Evolutionary conservation across 352 stramenopile species (phyloP).

Genomic region (Globisporangium heterothallicum): DNA sequence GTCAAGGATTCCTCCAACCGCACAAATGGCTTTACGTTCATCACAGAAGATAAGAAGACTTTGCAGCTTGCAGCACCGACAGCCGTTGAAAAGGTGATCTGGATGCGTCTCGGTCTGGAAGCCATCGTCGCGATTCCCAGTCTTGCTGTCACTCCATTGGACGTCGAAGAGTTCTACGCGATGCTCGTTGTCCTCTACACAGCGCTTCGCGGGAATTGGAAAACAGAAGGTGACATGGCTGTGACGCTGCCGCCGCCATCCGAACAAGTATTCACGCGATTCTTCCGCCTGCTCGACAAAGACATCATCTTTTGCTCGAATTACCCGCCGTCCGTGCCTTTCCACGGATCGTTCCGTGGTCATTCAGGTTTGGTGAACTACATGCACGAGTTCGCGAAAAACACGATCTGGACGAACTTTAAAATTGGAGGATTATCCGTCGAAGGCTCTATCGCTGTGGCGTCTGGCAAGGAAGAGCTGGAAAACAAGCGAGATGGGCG

Average conservation of each 20-base stretch:
- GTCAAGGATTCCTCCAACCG: constrained; percentile 82
- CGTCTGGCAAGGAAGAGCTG: constrained; percentile 80
- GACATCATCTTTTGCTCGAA: constrained; percentile 87
- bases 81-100: constrained; percentile 82
- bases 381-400: constrained; percentile 73
- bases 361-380: constrained; percentile 67
- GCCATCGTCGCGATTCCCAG: constrained; percentile 82
- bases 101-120: constrained; percentile 81
- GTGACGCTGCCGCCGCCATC: constrained; percentile 81
- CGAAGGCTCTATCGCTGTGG: constrained; percentile 81
- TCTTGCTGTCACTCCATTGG: constrained; percentile 67
- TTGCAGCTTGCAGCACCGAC: constrained; percentile 72
- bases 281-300: constrained; percentile 82
- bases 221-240: constrained; percentile 83
- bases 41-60: constrained; percentile 84
- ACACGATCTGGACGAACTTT: constrained; percentile 84
- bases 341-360: constrained; percentile 77
- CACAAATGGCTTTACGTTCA: constrained; percentile 84
- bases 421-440: constrained; percentile 80
- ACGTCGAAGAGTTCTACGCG: constrained; percentile 88
- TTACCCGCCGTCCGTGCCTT: constrained; percentile 84
- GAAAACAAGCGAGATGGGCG: constrained; percentile 79
- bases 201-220: constrained; percentile 69
- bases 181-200: constrained; percentile 88
- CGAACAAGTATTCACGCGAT: constrained; percentile 83